phyloP scores from a whole-genome alignment of 345 rosid genomes.

The Pistacia atlantica region DNA sequence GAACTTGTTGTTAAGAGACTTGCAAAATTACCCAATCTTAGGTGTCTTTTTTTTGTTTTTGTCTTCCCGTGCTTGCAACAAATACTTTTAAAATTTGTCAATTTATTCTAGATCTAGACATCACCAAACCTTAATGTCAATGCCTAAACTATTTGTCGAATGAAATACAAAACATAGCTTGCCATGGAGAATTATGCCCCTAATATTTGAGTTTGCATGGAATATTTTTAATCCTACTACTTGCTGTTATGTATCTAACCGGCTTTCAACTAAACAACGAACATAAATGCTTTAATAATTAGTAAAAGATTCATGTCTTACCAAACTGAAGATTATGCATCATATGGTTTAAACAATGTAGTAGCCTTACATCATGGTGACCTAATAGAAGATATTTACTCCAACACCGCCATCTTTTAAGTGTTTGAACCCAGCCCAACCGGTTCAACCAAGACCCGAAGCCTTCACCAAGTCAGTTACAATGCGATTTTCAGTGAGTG shows the following conservation, averaged over 20 bases:
- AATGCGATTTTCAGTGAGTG: too few species aligned
- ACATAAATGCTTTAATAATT: not conserved
- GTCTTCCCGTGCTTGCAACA: slow-evolving; percentile 24
- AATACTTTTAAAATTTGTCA: not conserved
- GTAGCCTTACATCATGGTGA: not conserved
- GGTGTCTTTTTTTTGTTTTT: slow-evolving; percentile 30
- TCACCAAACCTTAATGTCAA: not conserved
- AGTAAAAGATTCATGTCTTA: not conserved
- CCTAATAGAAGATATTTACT: not conserved
- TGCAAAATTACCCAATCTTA: slow-evolving; percentile 17
- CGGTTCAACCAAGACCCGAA: too few species aligned
- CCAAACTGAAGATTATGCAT: slow-evolving; percentile 4
- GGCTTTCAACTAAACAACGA: slow-evolving; percentile 5
- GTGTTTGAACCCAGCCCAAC: too few species aligned
- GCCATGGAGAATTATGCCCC: too few species aligned
- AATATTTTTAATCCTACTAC: not conserved
- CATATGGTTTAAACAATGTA: not conserved
- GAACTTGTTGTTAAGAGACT: slow-evolving; percentile 14
- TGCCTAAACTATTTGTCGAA: not conserved
- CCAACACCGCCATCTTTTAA: too few species aligned
- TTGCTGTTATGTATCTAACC: not conserved
- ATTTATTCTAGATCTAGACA: not conserved
- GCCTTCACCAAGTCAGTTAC: too few species aligned
- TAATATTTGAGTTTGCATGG: not conserved
- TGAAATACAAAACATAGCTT: too few species aligned